These are phyloP conservation scores for Lipomyces japonicus DNA, from an alignment of 805 yeast species.

Conservation along the genomic window DNA sequence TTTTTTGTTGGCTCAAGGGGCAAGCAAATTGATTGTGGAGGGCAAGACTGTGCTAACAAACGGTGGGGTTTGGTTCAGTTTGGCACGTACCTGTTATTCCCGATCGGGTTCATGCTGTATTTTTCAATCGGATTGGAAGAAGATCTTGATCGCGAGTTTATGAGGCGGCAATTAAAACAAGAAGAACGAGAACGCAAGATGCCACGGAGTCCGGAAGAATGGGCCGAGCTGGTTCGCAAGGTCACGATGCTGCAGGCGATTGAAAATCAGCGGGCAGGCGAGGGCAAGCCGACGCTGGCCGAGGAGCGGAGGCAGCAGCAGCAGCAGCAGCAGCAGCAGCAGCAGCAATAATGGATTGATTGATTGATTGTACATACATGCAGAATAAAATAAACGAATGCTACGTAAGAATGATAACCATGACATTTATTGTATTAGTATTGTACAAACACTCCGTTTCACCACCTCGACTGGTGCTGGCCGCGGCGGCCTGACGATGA, in stretches of 20 bases:
- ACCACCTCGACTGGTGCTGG: no score
- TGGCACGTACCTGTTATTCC: conserved; percentile 20
- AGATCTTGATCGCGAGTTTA: conserved; percentile 16
- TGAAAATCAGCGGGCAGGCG: no score
- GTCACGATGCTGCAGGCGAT: no score
- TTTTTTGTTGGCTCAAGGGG: neutral
- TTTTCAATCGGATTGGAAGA: conserved; percentile 23
- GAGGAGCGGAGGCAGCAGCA: neutral
- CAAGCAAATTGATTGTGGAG: neutral
- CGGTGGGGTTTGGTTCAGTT: conserved; percentile 18
- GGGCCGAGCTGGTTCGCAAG: neutral
- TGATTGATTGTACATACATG: no score
- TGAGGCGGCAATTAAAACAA: conserved; percentile 2
- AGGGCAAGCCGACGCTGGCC: neutral
- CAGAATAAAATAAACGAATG: no score
- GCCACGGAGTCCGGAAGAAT: conserved; percentile 10
- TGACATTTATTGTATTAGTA: no score
- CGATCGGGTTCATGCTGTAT: conserved; percentile 26
- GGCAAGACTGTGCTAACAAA: neutral
- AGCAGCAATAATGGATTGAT: no score
- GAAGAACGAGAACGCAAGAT: neutral
- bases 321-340: neutral
- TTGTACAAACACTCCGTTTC: no score
- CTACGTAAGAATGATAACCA: neutral
- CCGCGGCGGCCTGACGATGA: no score